A percentile compares a stretch with the other conserved stretches of the same genome.
phyloP scores from a whole-genome alignment of 176 grass and related monocot species.

The Rhynchospora pubera region DNA sequence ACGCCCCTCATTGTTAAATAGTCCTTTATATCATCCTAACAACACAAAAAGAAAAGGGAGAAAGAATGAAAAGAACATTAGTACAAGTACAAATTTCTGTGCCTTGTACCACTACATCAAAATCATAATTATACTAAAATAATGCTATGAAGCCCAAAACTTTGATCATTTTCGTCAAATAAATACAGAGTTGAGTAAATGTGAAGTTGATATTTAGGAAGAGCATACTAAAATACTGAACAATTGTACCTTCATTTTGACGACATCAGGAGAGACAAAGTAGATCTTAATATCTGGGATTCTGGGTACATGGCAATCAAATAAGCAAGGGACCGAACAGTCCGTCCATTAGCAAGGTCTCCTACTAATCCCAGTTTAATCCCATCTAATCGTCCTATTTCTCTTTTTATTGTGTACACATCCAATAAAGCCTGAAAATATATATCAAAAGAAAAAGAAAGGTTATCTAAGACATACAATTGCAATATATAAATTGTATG shows the following conservation, averaged over 20 bases:
- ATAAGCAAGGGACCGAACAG: conserved; percentile 75
- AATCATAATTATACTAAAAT: not conserved
- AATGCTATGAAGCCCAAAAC: not conserved
- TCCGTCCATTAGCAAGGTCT: conserved; percentile 90
- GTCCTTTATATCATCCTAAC: conserved; percentile 86
- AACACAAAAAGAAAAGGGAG: not conserved
- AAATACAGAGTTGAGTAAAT: not conserved
- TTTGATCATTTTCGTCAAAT: not conserved
- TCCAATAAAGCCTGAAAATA: conserved; percentile 73
- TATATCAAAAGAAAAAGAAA: conserved; percentile 11
- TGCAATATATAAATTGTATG: not conserved
- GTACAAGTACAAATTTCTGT: not conserved
- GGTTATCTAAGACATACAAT: not conserved
- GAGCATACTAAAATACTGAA: not conserved
- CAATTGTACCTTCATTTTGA: conserved; percentile 85
- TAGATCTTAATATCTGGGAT: conserved; percentile 69
- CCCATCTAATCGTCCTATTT: conserved; percentile 71
- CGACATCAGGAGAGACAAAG: conserved; percentile 74
- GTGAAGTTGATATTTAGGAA: not conserved
- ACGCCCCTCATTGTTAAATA: conserved; percentile 62
- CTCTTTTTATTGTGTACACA: conserved; percentile 94
- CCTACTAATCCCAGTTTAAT: conserved; percentile 87
- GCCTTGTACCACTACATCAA: not conserved
- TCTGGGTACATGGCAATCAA: conserved; percentile 72
- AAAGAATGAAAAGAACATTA: not conserved